Percentiles rank a stretch among this genome's conserved stretches.
These are phyloP conservation scores for Chrysanthemum makinoi DNA, from an alignment of 129 eudicot genomes.

Conservation along the genomic window DNA sequence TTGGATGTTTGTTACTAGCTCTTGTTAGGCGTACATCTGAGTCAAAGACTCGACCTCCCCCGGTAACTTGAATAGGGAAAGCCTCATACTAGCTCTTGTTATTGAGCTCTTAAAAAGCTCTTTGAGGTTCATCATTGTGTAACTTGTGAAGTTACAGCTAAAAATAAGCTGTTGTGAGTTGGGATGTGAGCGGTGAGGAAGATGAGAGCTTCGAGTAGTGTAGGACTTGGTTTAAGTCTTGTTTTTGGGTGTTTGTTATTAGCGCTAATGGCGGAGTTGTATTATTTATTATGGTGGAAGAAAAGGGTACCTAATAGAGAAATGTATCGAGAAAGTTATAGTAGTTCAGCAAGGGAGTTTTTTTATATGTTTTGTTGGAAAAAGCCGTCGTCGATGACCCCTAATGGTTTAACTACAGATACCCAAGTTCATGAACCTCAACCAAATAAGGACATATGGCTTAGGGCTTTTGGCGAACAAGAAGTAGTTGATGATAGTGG, in stretches of 20 bases:
- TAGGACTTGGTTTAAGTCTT: constrained; percentile 69
- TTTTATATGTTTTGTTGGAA: constrained; percentile 55
- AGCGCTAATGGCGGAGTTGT: constrained; percentile 69
- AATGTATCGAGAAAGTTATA: constrained; percentile 39
- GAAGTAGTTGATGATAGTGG: neutral
- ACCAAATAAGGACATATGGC: constrained; percentile 41
- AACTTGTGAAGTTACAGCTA: no score
- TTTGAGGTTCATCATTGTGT: no score
- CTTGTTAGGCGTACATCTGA: no score
- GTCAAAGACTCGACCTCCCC: no score
- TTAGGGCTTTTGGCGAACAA: constrained; percentile 44
- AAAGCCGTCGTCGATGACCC: constrained; percentile 52
- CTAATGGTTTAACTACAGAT: constrained; percentile 37
- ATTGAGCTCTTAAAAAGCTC: no score
- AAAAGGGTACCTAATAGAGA: constrained; percentile 46
- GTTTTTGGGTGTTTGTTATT: constrained; percentile 65
- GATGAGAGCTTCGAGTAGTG: constrained; percentile 43
- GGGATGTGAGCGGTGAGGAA: constrained; percentile 18
- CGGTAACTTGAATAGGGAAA: no score
- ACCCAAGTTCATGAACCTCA: constrained; percentile 58
- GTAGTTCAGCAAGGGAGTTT: constrained; percentile 48
- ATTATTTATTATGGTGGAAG: constrained; percentile 83
- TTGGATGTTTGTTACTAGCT: no score
- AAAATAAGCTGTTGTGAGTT: neutral
- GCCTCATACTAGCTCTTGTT: no score